Conservation (phyloP, 371 early-diverging fungal species). For the Mortierella sp. region DNA sequence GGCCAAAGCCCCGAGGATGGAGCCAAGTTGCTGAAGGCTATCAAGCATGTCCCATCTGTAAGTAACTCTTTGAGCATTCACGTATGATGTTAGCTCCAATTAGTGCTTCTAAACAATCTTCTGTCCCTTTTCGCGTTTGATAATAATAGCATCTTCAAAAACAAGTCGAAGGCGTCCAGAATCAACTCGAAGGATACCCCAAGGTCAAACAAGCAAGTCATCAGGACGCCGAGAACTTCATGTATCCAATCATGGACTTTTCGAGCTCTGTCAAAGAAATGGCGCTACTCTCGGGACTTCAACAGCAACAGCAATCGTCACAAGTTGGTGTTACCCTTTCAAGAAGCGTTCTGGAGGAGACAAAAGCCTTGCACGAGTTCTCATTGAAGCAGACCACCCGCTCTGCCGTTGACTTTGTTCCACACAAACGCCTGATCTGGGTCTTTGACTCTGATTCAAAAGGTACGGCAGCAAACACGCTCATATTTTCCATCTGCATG, state of each 20-base stretch:
- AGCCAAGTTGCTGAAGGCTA: constrained; percentile 62
- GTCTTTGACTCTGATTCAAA: constrained; percentile 59
- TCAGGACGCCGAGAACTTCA: constrained; percentile 35
- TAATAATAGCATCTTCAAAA: constrained; percentile 47
- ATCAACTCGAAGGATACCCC: constrained; percentile 49
- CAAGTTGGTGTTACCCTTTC: constrained; percentile 25
- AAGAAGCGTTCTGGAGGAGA: constrained; percentile 36
- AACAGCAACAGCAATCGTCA: constrained; percentile 21
- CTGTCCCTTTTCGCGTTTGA: neutral
- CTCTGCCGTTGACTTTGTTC: constrained; percentile 71
- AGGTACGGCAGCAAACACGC: too few relatives aligned
- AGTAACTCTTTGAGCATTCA: constrained; percentile 7
- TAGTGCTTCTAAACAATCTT: neutral
- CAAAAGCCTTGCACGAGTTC: constrained; percentile 57
- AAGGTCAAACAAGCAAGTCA: constrained; percentile 31
- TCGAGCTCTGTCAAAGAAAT: constrained; percentile 64
- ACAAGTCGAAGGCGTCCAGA: constrained; percentile 52
- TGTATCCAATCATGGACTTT: constrained; percentile 66
- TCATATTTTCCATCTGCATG: too few relatives aligned
- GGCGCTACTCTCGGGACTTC: constrained; percentile 61
- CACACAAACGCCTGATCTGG: constrained; percentile 77
- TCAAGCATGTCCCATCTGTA: constrained; percentile 67
- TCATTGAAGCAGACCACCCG: constrained; percentile 67
- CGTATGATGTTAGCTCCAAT: neutral
- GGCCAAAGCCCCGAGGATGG: constrained; percentile 66